Base-by-base conservation (phyloP, 2,329 filamentous ascomycete genomes). In the Sclerotinia trifoliorum region DNA sequence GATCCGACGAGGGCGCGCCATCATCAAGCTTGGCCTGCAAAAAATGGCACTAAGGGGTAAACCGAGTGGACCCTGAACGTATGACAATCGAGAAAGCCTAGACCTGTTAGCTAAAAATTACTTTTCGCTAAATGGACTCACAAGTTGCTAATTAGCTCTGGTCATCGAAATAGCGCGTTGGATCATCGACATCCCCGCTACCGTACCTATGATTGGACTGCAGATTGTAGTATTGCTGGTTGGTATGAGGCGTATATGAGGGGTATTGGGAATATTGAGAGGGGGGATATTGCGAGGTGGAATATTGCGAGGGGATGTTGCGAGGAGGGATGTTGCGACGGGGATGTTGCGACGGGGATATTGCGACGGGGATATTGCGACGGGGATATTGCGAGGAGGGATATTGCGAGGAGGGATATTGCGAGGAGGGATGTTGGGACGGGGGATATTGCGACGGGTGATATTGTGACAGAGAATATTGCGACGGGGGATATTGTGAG, bases 1-100 rank as follows among this genome's bases (percentile, higher is more conserved):
- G 11, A 5, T 15, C 21, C 21, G 6, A 51, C 19, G 10, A 49
- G 1, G 8, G 7, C 17, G 5, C 5, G 3, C 26, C 26, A 21
- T 49, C 21, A 5, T 42, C 24, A n/a, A 51, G 13, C 7, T 11
- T 35, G 19, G 15, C n/a, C 7, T 2, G 46, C 15, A 15, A 26
- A 5, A 51, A 51, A 21, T 7, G 46, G 46, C 8, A 26, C 0
- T 39, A 11, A 15, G 60, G 13, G 60, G 60, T 48, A 51, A 63
- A 39, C 21, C 21, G 60, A 63, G 60, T 24, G 60, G 21, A 17
- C n/a, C 60, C 46, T 51, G 51, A 63, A 63, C 60, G 46, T 63
- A 63, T 51, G 29, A 15, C 5, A 39, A 21, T 24, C 21, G 29
- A 24, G 3, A 19, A 51, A 51, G 2, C 1, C 29, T 62, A 21